Conservation (phyloP, 805 yeast genomes). For the Suhomyces kilbournensis region DNA sequence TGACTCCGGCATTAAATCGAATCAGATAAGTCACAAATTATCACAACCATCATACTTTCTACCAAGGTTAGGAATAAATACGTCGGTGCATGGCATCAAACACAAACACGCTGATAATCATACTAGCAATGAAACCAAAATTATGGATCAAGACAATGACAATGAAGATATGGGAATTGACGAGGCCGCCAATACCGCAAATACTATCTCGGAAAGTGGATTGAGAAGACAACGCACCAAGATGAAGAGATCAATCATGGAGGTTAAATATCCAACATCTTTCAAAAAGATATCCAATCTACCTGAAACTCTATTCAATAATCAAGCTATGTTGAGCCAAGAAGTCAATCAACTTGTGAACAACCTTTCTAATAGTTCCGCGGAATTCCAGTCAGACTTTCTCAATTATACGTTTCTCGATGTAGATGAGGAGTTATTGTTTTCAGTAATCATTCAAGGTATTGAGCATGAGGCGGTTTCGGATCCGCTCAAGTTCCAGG, state of each 20-base stretch:
- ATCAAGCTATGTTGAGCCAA: conserved; percentile 25
- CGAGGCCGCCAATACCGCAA: conserved; percentile 10
- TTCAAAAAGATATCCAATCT: conserved; percentile 34
- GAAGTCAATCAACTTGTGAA: conserved; percentile 30
- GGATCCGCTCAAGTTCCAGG: conserved; percentile 4
- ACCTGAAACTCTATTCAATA: conserved; percentile 36
- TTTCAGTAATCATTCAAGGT: conserved; percentile 35
- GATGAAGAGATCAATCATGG: conserved; percentile 28
- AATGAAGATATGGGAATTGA: conserved; percentile 48
- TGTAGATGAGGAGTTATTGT: conserved; percentile 36
- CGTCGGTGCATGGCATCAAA: conserved; percentile 59
- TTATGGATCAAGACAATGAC: conserved; percentile 40
- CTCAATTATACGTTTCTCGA: conserved; percentile 27
- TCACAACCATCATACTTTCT: conserved; percentile 47
- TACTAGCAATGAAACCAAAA: conserved; percentile 12
- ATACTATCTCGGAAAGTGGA: conserved; percentile 25
- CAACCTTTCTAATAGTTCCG: conserved; percentile 19
- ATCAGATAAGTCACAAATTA: conserved; percentile 28
- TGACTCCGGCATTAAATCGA: conserved; percentile 12
- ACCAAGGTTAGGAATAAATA: conserved; percentile 63
- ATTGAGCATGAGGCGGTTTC: conserved; percentile 20
- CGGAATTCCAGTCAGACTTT: conserved; percentile 24
- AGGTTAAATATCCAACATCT: conserved; percentile 32
- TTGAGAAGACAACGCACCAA: conserved; percentile 32
- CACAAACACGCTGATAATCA: conserved; percentile 11